phyloP scores from a whole-genome alignment of 768 basidiomycete species.

The Macrocybe gigantea region DNA sequence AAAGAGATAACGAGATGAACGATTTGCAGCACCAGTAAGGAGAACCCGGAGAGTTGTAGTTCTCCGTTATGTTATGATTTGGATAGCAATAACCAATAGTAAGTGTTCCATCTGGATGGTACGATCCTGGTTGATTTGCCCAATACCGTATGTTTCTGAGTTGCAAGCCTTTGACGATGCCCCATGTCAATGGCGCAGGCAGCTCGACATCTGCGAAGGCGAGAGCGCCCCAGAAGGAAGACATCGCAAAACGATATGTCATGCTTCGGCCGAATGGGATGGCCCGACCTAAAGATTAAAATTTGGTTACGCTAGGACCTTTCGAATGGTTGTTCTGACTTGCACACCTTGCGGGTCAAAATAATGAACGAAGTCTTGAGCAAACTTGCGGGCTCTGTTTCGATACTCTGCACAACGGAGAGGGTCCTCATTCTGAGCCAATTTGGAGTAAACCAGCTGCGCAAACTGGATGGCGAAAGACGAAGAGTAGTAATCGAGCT shows the following conservation, averaged over 20 bases:
- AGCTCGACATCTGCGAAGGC: constrained; percentile 67
- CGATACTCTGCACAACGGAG: constrained; percentile 60
- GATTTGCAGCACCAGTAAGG: constrained; percentile 83
- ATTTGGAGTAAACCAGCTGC: constrained; percentile 65
- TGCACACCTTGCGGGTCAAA: constrained; percentile 63
- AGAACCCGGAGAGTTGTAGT: constrained; percentile 75
- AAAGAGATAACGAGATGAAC: constrained; percentile 60
- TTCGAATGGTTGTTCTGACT: not conserved
- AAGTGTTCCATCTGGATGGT: constrained; percentile 57
- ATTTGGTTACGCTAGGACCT: not conserved
- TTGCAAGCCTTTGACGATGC: constrained; percentile 67
- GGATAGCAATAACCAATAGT: constrained; percentile 70
- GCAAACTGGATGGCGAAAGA: constrained; percentile 78
- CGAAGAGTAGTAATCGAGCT: constrained; percentile 75
- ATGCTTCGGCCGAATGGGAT: constrained; percentile 74
- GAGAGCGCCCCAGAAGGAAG: constrained; percentile 71
- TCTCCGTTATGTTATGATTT: constrained; percentile 72
- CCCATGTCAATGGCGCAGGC: constrained; percentile 69
- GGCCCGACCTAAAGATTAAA: constrained; percentile 44
- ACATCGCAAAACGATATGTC: constrained; percentile 79
- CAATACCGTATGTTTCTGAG: constrained; percentile 71
- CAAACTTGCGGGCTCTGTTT: constrained; percentile 56
- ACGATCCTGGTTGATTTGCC: constrained; percentile 58
- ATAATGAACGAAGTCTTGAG: constrained; percentile 68
- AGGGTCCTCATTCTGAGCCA: constrained; percentile 57